Base-by-base conservation (phyloP, 2,329 filamentous ascomycete genomes). In the Thielaviopsis musarum region DNA sequence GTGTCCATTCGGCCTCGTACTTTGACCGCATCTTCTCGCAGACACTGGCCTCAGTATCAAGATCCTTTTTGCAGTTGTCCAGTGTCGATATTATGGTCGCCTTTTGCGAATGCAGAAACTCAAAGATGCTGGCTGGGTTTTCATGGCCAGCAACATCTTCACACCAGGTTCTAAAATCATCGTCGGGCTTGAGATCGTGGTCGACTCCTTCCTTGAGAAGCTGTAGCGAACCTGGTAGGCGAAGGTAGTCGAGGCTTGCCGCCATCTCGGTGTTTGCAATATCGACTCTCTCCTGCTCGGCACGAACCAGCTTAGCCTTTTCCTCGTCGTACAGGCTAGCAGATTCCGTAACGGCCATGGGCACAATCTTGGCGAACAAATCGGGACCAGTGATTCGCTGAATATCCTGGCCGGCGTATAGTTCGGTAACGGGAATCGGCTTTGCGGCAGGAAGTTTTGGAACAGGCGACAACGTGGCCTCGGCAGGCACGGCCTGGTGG, bases 21-120 rank as follows among this genome's bases (percentile, higher is more conserved):
- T 98, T 98, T 13, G 90, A 94, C 54, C 93, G 82, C 93, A 98
- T 98, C 76, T 97, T 98, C 70, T 98, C 93, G 69, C 93, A 98
- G 0, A 97, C 88, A 59, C 88, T 94, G 72, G 97, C 94, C 70
- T 98, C 93, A 83, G 93, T 90, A 65, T 98, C 93, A 51, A 98
- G 74, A 66, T 94, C 87, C 69, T 95, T 95, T 59, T 84, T 83
- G 66, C 88, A 88, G 60, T 81, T 81, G 60, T 96, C 90, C 59
- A 98, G 71, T 2, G 83, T 80, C 2, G 77, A 76, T 26, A 88
- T 70, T 13, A 96, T 87, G 1, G 81, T 78, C 19, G 87, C 80
- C 70, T 91, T 95, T 66, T 93, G 87, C 26, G 81, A 78, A 63
- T 85, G 83, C 52, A 98, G 72, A 53, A 81, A 79, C 51, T 95